Evolutionary conservation across 2,329 filamentous ascomycete genomes (phyloP), one percentile per base, ranked within the genome.

Genomic region (Cercospora citrullina): DNA sequence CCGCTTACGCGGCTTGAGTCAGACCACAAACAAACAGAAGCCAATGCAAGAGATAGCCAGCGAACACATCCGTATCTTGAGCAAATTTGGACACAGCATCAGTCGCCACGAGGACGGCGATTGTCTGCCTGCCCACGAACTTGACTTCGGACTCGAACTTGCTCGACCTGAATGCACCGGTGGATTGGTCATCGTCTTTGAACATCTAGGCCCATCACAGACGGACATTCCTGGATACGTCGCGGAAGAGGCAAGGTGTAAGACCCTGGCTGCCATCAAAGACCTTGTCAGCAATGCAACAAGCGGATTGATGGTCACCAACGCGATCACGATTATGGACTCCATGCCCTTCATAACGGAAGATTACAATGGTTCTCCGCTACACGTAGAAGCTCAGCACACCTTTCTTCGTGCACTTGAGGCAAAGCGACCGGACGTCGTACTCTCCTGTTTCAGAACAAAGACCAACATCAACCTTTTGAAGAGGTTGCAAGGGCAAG

Each of bases 51-150:
- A 36, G 4, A 1, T 2, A 0, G 0, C 33, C 36, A 39, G 36
- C 14, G 36, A 39, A 39, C 36, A 39, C 16, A 39, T 39, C 7
- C 36, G 36, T 3, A 39, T 39, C 16, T 8, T 39, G 16, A n/a
- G 36, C 36, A 6, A 39, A 7, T 39, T 39, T 4, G 36, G 36
- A 16, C 36, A 5, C 36, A n/a, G 36, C 14, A 14, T 39, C 14
- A 5, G 10, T 1, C 5, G 3, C 14, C 0, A n/a, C 5, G 6
- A n/a, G 0, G 5, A 5, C 3, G 14, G 6, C 5, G 36, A 16
- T 2, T 4, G 1, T 39, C 6, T 39, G 5, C 6, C 36, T 3
- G 5, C 5, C 5, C 36, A 39, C 36, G 16, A 39, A 39, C 36
- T 39, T 6, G 36, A 39, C 2, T 39, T 39, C 4, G 36, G 36